Conservation (phyloP, 129 eudicot species). For the Escallonia rubra region DNA sequence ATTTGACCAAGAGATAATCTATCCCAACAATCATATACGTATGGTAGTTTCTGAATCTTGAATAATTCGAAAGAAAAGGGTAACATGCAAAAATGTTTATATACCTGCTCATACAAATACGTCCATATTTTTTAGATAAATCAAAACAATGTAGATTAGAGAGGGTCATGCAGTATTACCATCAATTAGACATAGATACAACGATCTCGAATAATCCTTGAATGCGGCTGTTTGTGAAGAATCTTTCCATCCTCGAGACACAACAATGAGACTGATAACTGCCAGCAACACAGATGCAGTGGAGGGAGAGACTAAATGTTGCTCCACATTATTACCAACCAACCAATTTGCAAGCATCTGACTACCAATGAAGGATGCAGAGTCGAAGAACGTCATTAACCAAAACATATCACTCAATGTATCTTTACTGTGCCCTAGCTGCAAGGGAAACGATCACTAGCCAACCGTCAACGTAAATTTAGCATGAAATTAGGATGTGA, state of each 20-base stretch:
- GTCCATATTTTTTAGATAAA: too few species aligned
- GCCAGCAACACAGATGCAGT: slow-evolving; percentile 52
- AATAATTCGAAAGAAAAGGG: too few species aligned
- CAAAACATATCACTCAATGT: slow-evolving; percentile 85
- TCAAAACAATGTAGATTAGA: not conserved
- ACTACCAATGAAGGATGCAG: slow-evolving; percentile 77
- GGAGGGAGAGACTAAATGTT: slow-evolving; percentile 45
- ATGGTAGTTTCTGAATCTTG: too few species aligned
- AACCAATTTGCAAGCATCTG: slow-evolving; percentile 75
- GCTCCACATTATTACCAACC: slow-evolving; percentile 27
- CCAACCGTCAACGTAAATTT: not conserved
- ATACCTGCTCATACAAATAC: too few species aligned
- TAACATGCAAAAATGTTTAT: too few species aligned
- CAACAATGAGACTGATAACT: slow-evolving; percentile 32
- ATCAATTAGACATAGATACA: slow-evolving; percentile 32
- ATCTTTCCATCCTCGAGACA: slow-evolving; percentile 55
- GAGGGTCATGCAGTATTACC: slow-evolving; percentile 37
- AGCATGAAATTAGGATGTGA: not conserved
- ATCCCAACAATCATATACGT: too few species aligned
- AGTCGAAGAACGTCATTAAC: slow-evolving; percentile 74
- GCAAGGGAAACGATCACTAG: slow-evolving; percentile 17
- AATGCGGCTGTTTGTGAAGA: slow-evolving; percentile 31
- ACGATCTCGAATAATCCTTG: slow-evolving; percentile 50
- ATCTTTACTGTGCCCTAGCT: slow-evolving; percentile 93
- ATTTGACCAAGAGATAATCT: too few species aligned